These are phyloP conservation scores for Phytophthora ramorum DNA, from an alignment of 352 stramenopile genomes.

Conservation along the genomic window DNA sequence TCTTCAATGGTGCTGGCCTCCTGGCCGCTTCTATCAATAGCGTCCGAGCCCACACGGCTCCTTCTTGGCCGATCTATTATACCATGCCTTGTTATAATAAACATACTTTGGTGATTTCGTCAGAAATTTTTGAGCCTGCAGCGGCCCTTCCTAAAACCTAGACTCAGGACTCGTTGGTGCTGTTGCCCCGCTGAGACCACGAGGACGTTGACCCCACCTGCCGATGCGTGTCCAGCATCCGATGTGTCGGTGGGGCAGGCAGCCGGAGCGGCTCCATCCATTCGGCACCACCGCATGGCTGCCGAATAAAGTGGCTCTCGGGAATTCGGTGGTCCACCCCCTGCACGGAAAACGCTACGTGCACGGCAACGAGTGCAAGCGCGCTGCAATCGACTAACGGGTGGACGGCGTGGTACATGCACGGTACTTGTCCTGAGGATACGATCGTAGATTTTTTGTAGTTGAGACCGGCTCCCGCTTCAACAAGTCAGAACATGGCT, in stretches of 20 bases:
- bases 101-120: background rate
- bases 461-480: conserved; percentile 31
- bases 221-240: background rate
- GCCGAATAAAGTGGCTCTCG: conserved; percentile 12
- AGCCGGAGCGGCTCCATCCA: conserved; percentile 12
- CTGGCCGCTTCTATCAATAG: conserved; percentile 16
- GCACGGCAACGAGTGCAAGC: background rate
- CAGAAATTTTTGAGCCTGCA: conserved; percentile 19
- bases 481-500: conserved; percentile 42
- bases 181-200: background rate
- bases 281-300: conserved; percentile 27
- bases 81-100: too few species aligned
- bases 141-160: background rate
- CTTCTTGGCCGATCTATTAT: conserved; percentile 27
- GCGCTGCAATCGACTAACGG: conserved; percentile 12
- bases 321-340: conserved; percentile 27
- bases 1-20: conserved; percentile 13
- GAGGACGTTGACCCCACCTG: background rate
- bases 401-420: conserved; percentile 4
- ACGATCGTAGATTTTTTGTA: conserved; percentile 31
- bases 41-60: conserved; percentile 1
- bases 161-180: background rate
- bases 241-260: conserved; percentile 9
- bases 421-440: background rate
- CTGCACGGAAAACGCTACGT: background rate